A percentile compares a stretch with the other conserved stretches of the same genome.
Evolutionary conservation across 768 basidiomycete species (phyloP).

Genomic region (Chalciporus piperatus): DNA sequence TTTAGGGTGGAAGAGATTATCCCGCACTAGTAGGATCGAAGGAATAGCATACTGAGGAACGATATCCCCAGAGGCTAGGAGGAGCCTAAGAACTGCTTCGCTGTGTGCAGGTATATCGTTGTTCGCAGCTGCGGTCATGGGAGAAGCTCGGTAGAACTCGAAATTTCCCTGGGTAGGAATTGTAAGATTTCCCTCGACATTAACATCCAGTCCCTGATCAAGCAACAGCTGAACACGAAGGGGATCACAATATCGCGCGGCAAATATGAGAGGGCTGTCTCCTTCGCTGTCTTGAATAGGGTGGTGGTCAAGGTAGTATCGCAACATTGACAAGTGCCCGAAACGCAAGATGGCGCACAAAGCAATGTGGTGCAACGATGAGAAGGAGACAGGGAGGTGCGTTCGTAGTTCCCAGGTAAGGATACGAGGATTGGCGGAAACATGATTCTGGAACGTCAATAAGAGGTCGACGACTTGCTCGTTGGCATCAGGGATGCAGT

Average conservation of each 20-base stretch:
- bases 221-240: neutral
- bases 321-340: neutral
- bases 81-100: too few relatives aligned
- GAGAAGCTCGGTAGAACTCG: too few relatives aligned
- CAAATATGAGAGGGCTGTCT: neutral
- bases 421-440: neutral
- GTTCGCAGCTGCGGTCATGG: neutral
- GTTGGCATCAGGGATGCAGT: neutral
- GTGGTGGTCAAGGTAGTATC: neutral
- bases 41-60: neutral
- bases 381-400: too few relatives aligned
- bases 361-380: too few relatives aligned
- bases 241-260: neutral
- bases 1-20: too few relatives aligned
- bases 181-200: neutral
- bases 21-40: too few relatives aligned
- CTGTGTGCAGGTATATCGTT: too few relatives aligned
- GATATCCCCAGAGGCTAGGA: too few relatives aligned
- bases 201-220: slow-evolving; percentile 10
- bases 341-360: neutral
- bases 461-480: neutral
- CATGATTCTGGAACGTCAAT: neutral
- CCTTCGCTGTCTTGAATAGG: neutral
- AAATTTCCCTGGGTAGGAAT: too few relatives aligned
- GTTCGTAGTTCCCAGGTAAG: too few relatives aligned